A percentile compares a stretch with the other conserved stretches of the same genome.
Evolutionary conservation across 768 basidiomycete genomes (phyloP).

Genomic region (Podaxis sp.): DNA sequence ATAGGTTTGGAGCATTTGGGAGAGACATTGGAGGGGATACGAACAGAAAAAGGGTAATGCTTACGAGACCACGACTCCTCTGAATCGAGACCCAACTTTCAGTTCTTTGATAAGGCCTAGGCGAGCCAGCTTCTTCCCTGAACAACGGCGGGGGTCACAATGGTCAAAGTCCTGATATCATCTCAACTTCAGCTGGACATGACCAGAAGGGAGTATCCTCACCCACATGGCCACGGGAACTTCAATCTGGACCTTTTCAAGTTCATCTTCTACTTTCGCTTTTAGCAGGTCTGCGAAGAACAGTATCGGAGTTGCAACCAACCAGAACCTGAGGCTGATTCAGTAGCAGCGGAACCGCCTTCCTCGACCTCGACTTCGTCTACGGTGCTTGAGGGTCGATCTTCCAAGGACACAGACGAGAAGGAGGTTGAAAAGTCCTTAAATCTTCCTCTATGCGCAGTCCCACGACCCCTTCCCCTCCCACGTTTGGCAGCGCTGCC

Average conservation of each 20-base stretch:
- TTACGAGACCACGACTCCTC: slow-evolving; percentile 93
- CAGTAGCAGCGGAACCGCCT: slow-evolving; percentile 26
- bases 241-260: slow-evolving; percentile 30
- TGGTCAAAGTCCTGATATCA: slow-evolving; percentile 90
- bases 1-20: background rate
- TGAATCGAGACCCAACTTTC: slow-evolving; percentile 78
- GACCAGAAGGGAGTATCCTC: slow-evolving; percentile 23
- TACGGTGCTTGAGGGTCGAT: slow-evolving; percentile 56
- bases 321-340: slow-evolving; percentile 17
- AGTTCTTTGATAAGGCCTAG: slow-evolving; percentile 83
- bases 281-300: background rate
- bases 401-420: slow-evolving; percentile 17
- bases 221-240: slow-evolving; percentile 98
- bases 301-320: background rate
- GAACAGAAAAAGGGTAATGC: slow-evolving; percentile 22
- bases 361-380: slow-evolving; percentile 40
- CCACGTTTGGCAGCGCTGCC: slow-evolving; percentile 30
- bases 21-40: background rate
- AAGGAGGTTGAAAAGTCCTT: background rate
- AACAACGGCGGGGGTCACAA: slow-evolving; percentile 82
- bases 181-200: background rate
- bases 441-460: slow-evolving; percentile 19
- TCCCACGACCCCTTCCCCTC: slow-evolving; percentile 30
- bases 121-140: slow-evolving; percentile 87
- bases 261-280: slow-evolving; percentile 20